Evolutionary conservation across 352 stramenopile species (phyloP).

Genomic region (Pelagophyceae sp.): DNA sequence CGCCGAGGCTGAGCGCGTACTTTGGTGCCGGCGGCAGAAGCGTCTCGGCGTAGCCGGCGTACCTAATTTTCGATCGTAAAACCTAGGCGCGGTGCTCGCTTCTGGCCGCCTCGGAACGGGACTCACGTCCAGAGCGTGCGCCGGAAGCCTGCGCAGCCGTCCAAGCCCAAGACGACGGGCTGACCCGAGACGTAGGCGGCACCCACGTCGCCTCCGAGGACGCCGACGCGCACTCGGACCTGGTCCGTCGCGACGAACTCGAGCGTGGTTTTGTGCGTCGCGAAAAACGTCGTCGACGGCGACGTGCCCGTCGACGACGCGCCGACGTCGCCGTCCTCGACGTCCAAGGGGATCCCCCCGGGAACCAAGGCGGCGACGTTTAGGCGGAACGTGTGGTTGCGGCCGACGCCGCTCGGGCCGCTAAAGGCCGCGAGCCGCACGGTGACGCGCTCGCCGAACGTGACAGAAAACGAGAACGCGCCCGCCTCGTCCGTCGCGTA

Average conservation of each 20-base stretch:
- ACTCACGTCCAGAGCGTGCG: neutral
- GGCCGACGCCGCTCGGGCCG: too few relatives aligned
- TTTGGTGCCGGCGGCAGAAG: neutral
- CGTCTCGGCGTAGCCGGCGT: neutral
- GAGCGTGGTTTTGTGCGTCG: neutral
- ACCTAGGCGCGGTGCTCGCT: too few relatives aligned
- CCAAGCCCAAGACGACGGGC: neutral
- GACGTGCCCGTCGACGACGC: neutral
- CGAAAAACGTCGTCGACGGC: neutral
- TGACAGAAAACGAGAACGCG: neutral
- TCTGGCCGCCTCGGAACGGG: too few relatives aligned
- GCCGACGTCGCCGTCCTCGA: too few relatives aligned
- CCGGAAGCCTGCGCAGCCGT: neutral
- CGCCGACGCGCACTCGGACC: neutral
- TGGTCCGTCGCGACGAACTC: neutral
- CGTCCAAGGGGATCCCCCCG: too few relatives aligned
- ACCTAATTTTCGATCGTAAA: too few relatives aligned
- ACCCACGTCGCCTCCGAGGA: neutral
- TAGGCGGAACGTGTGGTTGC: neutral
- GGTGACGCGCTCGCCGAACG: neutral
- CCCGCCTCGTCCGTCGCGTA: neutral
- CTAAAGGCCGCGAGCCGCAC: neutral
- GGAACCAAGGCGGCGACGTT: neutral
- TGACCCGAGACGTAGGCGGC: neutral
- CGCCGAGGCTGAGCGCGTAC: neutral